Conservation (phyloP, 164 flowering plant species). For the Nymphaea colorata region DNA sequence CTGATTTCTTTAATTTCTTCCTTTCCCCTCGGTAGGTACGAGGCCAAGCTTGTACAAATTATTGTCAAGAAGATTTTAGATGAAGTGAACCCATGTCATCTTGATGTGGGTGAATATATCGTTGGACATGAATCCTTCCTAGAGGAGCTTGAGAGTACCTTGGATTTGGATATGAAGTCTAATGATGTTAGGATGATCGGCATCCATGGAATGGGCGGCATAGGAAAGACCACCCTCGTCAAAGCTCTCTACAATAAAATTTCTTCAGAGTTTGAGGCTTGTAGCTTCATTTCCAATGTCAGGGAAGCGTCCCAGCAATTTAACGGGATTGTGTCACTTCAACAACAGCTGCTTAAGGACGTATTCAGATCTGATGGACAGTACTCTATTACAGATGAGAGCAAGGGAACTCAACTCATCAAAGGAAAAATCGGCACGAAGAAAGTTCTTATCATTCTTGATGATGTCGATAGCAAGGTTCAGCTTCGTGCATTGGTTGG, state of each 20-base stretch:
- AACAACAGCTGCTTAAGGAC: conserved; percentile 1
- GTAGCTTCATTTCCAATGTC: conserved; percentile 6
- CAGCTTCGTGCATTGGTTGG: conserved; percentile 1
- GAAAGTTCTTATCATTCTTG: conserved; percentile 3
- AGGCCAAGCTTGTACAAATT: not conserved
- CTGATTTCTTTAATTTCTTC: not conserved
- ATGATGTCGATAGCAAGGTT: not conserved
- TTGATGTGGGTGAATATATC: not conserved
- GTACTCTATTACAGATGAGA: not conserved
- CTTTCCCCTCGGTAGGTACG: not conserved
- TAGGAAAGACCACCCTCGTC: not conserved
- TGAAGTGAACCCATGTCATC: not conserved
- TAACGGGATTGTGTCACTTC: not conserved
- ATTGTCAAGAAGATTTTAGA: not conserved
- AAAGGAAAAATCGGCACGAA: not conserved
- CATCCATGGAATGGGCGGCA: not conserved
- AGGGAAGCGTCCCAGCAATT: conserved; percentile 1
- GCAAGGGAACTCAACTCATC: not conserved
- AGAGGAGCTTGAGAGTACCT: not conserved
- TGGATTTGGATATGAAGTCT: not conserved
- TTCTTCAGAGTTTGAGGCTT: not conserved
- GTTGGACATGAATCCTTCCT: not conserved
- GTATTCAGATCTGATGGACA: not conserved
- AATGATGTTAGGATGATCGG: conserved; percentile 3
- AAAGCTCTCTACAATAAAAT: not conserved